Evolutionary conservation across 2,329 filamentous ascomycete genomes (phyloP), one percentile per base, ranked within the genome.

Genomic region (Ceratocystis lukuohia): DNA sequence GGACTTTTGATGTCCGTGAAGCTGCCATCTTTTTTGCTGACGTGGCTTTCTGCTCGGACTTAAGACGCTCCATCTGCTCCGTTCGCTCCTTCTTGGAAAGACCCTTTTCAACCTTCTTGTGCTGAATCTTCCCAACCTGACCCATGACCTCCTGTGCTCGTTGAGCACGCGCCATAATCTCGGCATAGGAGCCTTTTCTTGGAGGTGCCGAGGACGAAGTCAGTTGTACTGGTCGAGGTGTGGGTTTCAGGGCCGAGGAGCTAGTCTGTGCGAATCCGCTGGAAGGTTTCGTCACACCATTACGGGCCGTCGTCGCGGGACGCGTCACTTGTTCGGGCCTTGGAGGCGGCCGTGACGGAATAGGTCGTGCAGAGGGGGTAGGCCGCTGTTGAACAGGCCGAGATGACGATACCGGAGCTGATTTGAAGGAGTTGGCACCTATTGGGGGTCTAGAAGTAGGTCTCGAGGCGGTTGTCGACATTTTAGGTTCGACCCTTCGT

Each of bases 101-200:
- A n/a, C 80, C 75, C 71, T 85, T 87, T 70, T 88, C 87, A 1
- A 85, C 82, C 22, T 86, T 80, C 73, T 90, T 90, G 74, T 91
- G 87, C 72, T 89, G 88, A 70, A 91, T 89, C 70, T 84, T 85
- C 66, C 87, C 87, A 28, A 87, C 80, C 70, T 82, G 81, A n/a
- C 78, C 81, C 77, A 84, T 82, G 50, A 76, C 78, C 48, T 77
- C 79, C 71, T 88, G 84, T 12, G 84, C 86, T 68, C 84, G 83
- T 71, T 88, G 85, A 41, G 84, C 89, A 70, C 87, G 82, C 66
- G 86, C 86, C 76, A 92, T 80, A 68, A 91, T 87, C 71, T 91
- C 88, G 46, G 85, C 83, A 73, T 85, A 92, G 0, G 86, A 88
- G 1, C 87, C 86, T 72, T 88, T 89, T 74, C 90, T 90, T 1